Conservation (phyloP, 129 eudicot species). For the Flaveria robusta region DNA sequence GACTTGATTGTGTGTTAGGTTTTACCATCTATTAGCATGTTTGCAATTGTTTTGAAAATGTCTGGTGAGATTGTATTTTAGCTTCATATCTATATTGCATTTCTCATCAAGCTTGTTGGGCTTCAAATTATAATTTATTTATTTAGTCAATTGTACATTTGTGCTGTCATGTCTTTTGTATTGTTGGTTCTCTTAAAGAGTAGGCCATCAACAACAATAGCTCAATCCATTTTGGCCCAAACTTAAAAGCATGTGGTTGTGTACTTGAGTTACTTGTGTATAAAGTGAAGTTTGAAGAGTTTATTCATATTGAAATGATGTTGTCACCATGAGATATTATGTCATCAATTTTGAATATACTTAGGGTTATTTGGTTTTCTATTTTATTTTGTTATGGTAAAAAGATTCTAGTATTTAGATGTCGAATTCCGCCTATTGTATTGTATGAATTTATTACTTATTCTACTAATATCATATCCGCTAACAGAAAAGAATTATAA, state of each 20-base stretch:
- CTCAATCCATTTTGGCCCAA: not conserved
- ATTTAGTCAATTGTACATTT: constrained; percentile 7
- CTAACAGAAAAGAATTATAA: no score
- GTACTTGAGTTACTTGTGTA: not conserved
- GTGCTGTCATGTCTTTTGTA: constrained; percentile 8
- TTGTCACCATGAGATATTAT: not conserved
- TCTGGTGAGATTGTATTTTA: constrained; percentile 21
- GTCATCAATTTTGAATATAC: not conserved
- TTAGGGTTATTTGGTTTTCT: not conserved
- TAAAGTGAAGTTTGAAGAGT: not conserved
- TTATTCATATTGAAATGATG: not conserved
- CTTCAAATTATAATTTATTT: constrained; percentile 14
- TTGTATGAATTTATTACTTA: no score
- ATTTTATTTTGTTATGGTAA: not conserved
- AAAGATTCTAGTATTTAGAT: no score
- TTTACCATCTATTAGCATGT: constrained; percentile 27
- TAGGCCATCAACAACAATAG: constrained; percentile 23
- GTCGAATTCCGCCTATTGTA: no score
- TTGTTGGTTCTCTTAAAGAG: constrained; percentile 16
- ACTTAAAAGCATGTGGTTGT: constrained; percentile 23
- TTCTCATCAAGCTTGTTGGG: constrained; percentile 12
- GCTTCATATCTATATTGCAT: constrained; percentile 12
- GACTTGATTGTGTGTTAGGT: constrained; percentile 25
- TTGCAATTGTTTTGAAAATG: constrained; percentile 19
- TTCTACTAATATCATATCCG: no score